A percentile compares a stretch with the other conserved stretches of the same genome.
Conservation (phyloP, 768 basidiomycete genomes). For the Termitomyces sp. region DNA sequence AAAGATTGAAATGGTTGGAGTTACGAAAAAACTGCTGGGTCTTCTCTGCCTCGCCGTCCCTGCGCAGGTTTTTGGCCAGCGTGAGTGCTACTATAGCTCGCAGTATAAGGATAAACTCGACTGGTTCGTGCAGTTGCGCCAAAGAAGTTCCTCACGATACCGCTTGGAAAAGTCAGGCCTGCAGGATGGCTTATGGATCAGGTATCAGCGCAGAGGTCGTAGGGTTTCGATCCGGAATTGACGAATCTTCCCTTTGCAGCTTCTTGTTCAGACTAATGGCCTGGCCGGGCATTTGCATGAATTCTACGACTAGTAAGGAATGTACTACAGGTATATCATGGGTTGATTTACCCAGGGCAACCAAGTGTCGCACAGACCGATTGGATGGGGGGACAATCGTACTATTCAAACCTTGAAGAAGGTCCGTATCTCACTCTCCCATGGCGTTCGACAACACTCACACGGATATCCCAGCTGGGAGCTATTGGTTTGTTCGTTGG, state of each 20-base stretch:
- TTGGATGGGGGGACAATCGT: constrained; percentile 35
- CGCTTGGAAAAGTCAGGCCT: constrained; percentile 33
- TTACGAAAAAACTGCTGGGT: constrained; percentile 2
- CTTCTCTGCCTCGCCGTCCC: constrained; percentile 7
- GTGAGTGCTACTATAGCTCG: constrained; percentile 15
- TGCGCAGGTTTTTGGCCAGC: constrained; percentile 16
- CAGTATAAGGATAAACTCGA: background rate
- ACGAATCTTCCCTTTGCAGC: constrained; percentile 16
- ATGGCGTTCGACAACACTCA: background rate
- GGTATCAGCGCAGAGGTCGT: constrained; percentile 15
- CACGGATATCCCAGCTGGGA: constrained; percentile 34
- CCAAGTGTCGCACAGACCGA: constrained; percentile 34
- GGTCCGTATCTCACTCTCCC: constrained; percentile 17
- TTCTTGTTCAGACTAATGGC: constrained; percentile 38
- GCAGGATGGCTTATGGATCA: constrained; percentile 41
- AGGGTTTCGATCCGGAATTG: background rate
- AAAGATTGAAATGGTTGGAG: background rate
- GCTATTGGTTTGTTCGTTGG: constrained; percentile 51
- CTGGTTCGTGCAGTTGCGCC: constrained; percentile 28
- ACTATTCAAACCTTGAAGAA: constrained; percentile 39
- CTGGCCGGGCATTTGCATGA: constrained; percentile 40
- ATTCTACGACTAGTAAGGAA: constrained; percentile 19
- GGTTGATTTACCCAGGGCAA: background rate
- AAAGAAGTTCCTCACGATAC: constrained; percentile 35
- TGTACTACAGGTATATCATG: background rate